Base-by-base conservation (phyloP, 495 filamentous ascomycete species). In the Aspergillus funiculosus region DNA sequence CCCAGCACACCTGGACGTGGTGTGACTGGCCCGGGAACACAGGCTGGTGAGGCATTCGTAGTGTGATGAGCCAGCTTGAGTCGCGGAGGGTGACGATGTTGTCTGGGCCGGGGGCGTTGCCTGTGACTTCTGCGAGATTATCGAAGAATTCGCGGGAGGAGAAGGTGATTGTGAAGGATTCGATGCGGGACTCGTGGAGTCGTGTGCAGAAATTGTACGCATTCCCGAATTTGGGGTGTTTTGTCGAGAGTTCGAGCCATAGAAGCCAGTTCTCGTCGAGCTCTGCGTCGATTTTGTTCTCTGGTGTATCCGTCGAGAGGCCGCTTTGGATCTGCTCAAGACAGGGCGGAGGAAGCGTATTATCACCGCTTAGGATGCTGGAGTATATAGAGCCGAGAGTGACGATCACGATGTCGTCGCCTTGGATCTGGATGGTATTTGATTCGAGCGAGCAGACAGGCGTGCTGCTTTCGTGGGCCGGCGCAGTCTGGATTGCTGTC, bases 111-210 rank as follows among this genome's bases (percentile, higher is more conserved):
- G 63, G 59, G 25, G 52, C 24, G 36, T 66, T 57, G 30, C 53
- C 50, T 3, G 59, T 61, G 27, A 60, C 53, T 0, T 52, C 36
- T 9, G 53, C 36, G 19, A 67, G 49, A 8, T 52, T 47, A 6
- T 35, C 30, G 36, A 73, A 53, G 43, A 71, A 66, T 21, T 58
- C 57, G 0, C 50, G 46, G 14, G 56, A 43, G 6, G 56, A 58
- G 19, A 69, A 51, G 0, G 70, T 73, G 27, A 69, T 50, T 1
- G 68, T 73, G 48, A 71, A 69, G 7, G 61, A 66, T 27, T 63
- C 64, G 39, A 67, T 58, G 7, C 56, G 56, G 5, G 62, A 66
- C 27, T 72, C 65, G 6, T 31, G 14, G 15, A 60, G 45, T 3
- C 64, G 54, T 4, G 58, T 59, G 52, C 53, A 66, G 58, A 74